Evolutionary conservation across 2,329 filamentous ascomycete genomes (phyloP), one percentile per base, ranked within the genome.

Genomic region (Fonsecaea nubica): DNA sequence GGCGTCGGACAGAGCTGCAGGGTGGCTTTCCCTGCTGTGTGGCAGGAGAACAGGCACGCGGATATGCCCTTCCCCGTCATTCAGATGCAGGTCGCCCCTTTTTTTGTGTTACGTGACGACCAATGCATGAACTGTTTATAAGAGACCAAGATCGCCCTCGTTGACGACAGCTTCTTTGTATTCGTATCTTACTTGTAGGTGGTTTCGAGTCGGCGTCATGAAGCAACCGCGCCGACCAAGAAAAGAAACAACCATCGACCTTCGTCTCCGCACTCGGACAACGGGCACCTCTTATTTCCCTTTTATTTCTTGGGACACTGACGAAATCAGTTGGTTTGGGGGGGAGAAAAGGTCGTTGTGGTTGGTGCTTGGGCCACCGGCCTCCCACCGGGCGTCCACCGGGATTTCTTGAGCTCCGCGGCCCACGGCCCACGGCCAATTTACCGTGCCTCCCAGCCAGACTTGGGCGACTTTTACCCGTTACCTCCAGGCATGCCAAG

Each of bases 341-440:
- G 42, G n/a, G 4, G 42, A 9, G 15, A n/a, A 9, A 21, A 9
- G 18, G 18, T 12, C 25, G 25, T 25, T 25, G 25, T 25, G 25
- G 25, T 25, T 25, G 25, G 21, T 9, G 25, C 45, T 9, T 8
- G 42, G 45, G 45, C 18, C 21, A 25, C 45, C 45, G 45, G 45
- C 7, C 7, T 21, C 45, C 45, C 45, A 50, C 45, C 45, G 45
- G 45, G 45, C 45, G 18, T 50, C 45, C 45, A 50, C 45, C 45
- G 45, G 45, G 45, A 25, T n/a, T 45, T 18, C n/a, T 2, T 45
- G 54, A 8, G 12, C 13, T 35, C 21, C 36, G 25, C 13, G 18
- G 25, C 25, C 25, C 25, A 25, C 25, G 25, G 25, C 25, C 25
- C 25, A 25, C 25, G 25, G 25, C 25, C 25, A 25, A 25, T 25